Base-by-base conservation (phyloP, 352 stramenopile species). In the Globisporangium cystogenes region DNA sequence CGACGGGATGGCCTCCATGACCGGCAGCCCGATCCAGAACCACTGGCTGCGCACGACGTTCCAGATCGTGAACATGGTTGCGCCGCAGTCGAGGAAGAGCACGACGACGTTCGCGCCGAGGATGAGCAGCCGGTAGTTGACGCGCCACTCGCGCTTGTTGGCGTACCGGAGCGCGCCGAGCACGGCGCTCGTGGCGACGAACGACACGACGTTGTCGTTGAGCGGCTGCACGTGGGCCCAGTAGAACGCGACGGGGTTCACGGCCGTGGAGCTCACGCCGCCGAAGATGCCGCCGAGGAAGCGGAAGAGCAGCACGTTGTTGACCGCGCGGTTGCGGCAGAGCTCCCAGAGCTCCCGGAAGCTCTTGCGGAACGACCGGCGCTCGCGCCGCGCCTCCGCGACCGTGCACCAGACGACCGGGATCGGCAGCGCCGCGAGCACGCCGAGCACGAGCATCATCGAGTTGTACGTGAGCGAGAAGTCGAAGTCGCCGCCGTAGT, bases 231-330 rank as follows among this genome's bases (percentile, higher is more conserved):
- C 68, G 23, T 64, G 47, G 6, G 65, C 68, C 64, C 65, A 72
- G 54, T 72, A 69, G 3, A 57, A 57, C 54, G 71, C 62, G 41
- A 75, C 66, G 14, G 60, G 62, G 41, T 68, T 57, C 7, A 53
- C 43, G 10, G 66, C 53, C 2, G 64, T 73, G 31, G 65, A 31
- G 12, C 58, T 67, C 24, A 74, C 72, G 26, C 65, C 57, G 3
- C 63, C 57, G 45, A 77, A 72, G 39, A 73, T 64, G 27, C 58
- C 66, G 49, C 60, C 70, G 54, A 80, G 64, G 51, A 80, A 80
- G 8, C 62, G 62, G 24, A 73, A 80, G 18, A 61, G 59, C 44
- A 73, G 70, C 43, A 77, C 61, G 50, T 77, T 65, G 14, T 67
- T 48, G 62, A 78, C 70, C n/a, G 67, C 68, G 3, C 55, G 23